Conservation (phyloP, 73 alveolate species). For the Paramecium biaurelia region DNA sequence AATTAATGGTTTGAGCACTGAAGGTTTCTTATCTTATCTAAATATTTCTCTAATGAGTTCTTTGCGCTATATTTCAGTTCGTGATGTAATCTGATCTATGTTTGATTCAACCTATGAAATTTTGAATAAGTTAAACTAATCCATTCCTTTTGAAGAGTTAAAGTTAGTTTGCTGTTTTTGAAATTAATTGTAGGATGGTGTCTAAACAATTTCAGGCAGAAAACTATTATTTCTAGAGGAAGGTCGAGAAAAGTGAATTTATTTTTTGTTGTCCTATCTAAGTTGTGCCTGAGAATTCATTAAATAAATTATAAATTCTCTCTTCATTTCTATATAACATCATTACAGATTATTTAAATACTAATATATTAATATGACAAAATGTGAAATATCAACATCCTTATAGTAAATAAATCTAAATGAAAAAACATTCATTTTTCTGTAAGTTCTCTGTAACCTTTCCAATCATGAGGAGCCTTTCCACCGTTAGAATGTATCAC, state of each 20-base stretch:
- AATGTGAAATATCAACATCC: neutral
- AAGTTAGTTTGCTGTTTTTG: neutral
- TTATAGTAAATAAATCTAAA: neutral
- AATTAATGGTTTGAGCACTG: neutral
- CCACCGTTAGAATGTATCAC: conserved; percentile 64
- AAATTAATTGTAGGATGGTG: neutral
- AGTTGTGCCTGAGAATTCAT: neutral
- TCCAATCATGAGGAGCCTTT: conserved; percentile 87
- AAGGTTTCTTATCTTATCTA: neutral
- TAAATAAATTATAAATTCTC: neutral
- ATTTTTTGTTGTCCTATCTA: neutral
- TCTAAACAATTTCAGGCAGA: neutral
- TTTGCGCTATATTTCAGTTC: neutral
- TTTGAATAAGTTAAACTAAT: neutral
- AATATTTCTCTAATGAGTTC: neutral
- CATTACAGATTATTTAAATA: neutral
- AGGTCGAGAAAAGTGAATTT: neutral
- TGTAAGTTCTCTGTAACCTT: conserved; percentile 84
- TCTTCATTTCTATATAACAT: neutral
- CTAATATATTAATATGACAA: too few species aligned
- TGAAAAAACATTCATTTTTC: conserved; percentile 70
- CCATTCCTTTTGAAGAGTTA: neutral
- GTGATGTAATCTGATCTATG: neutral
- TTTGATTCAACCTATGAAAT: neutral
- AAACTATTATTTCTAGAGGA: conserved; percentile 9